Percentiles rank a stretch among this genome's conserved stretches.
These are phyloP conservation scores for Trypanosoma caninum DNA, from an alignment of 208 protist genomes.

Conservation along the genomic window DNA sequence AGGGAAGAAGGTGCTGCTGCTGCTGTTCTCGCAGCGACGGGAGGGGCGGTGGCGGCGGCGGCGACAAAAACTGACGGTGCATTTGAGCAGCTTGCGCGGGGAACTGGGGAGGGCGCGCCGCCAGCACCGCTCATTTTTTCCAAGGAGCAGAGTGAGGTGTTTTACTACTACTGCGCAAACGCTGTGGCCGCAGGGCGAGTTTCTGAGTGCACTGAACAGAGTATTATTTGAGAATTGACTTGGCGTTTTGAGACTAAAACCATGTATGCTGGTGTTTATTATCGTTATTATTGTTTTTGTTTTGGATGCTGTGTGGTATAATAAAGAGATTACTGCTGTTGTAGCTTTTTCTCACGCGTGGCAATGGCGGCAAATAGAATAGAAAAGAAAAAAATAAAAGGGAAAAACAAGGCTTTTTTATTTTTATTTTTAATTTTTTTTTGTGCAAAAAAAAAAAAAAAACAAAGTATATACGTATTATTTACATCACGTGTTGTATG, in stretches of 20 bases:
- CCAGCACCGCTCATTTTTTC: conserved; percentile 1
- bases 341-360: background rate
- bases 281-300: background rate
- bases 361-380: too few relatives aligned
- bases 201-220: background rate
- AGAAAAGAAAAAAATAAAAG: too few relatives aligned
- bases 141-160: conserved; percentile 35
- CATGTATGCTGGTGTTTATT: background rate
- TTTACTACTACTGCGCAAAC: conserved; percentile 82
- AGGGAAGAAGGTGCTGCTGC: background rate
- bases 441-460: too few relatives aligned
- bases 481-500: too few relatives aligned
- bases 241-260: background rate
- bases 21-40: too few relatives aligned
- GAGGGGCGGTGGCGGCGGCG: too few relatives aligned
- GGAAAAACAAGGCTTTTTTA: too few relatives aligned
- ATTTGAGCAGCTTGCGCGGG: too few relatives aligned
- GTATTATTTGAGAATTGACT: background rate
- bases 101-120: background rate
- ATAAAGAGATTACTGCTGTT: too few relatives aligned
- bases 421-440: too few relatives aligned
- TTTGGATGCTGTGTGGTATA: background rate
- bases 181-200: conserved; percentile 18
- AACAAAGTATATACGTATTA: too few relatives aligned
- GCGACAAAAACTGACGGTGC: too few relatives aligned